A percentile compares a stretch with the other conserved stretches of the same genome.
Evolutionary conservation across 2,329 filamentous ascomycete genomes (phyloP).

Genomic region (Tolypocladium pustulatum): DNA sequence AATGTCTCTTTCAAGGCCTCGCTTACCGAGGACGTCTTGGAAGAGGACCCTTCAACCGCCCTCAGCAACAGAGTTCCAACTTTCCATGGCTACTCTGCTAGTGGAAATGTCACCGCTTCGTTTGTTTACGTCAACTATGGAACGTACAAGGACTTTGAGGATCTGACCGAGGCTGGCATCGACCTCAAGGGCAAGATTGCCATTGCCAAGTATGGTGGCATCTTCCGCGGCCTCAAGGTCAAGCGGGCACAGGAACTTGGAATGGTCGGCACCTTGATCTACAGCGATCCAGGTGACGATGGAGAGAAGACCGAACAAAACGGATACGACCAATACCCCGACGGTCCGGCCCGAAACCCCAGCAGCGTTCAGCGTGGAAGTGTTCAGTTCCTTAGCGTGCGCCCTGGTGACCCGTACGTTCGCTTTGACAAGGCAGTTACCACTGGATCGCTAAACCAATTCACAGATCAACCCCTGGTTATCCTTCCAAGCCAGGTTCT

Average conservation of each 20-base stretch:
- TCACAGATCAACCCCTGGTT: conserved; percentile 70
- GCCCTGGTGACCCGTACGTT: conserved; percentile 55
- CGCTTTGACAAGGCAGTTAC: not conserved
- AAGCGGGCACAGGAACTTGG: conserved; percentile 87
- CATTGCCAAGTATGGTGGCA: conserved; percentile 71
- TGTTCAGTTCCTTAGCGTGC: conserved; percentile 65
- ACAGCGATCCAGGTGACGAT: conserved; percentile 84
- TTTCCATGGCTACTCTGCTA: conserved; percentile 92
- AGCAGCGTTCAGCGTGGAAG: conserved; percentile 87
- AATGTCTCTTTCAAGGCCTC: conserved; percentile 67
- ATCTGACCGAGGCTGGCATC: conserved; percentile 65
- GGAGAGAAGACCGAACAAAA: conserved; percentile 71
- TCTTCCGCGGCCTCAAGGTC: conserved; percentile 85
- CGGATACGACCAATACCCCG: conserved; percentile 68
- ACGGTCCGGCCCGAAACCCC: conserved; percentile 78
- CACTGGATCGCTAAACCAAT: not conserved
- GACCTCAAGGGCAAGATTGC: conserved; percentile 77
- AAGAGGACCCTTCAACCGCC: conserved; percentile 71
- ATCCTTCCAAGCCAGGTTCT: conserved; percentile 82
- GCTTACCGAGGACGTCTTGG: conserved; percentile 72
- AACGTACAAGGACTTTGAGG: conserved; percentile 75
- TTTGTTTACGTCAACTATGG: conserved; percentile 91
- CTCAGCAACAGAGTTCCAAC: conserved; percentile 67
- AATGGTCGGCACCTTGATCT: conserved; percentile 77
- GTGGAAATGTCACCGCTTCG: conserved; percentile 77